Percentiles rank a stretch among this genome's conserved stretches.
Evolutionary conservation across 2,329 filamentous ascomycete species (phyloP).

Genomic region (Ceratocystis variospora): DNA sequence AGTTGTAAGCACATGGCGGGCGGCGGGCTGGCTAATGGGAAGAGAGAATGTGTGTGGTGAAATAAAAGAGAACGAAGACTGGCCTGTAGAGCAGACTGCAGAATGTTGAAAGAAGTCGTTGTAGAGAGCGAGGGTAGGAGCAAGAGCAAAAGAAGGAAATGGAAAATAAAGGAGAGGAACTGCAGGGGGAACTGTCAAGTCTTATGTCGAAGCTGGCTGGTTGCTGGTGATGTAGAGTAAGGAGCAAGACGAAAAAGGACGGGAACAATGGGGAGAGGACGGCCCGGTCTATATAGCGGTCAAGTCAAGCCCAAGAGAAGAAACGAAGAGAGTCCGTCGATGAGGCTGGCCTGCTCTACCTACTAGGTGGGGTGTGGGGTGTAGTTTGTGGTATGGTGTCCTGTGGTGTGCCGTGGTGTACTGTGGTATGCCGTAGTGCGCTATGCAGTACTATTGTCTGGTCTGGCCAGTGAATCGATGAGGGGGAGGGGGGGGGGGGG

Average conservation of each 20-base stretch:
- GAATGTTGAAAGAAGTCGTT: too few relatives aligned
- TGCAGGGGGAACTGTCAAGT: neutral
- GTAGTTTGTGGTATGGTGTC: neutral
- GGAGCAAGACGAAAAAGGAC: neutral
- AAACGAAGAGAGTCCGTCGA: neutral
- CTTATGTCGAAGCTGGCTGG: neutral
- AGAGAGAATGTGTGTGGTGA: neutral
- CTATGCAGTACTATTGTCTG: neutral
- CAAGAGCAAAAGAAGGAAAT: constrained; percentile 11
- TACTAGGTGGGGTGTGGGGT: neutral
- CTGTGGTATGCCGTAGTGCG: neutral
- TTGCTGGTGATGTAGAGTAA: neutral
- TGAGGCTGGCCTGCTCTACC: neutral
- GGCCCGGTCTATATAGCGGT: neutral
- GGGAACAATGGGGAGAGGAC: neutral
- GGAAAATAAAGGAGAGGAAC: constrained; percentile 6
- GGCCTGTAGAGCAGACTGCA: too few relatives aligned
- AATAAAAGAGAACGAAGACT: neutral
- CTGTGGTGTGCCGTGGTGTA: neutral
- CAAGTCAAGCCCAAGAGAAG: neutral
- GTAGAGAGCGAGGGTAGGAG: neutral
- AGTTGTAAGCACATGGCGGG: constrained; percentile 72
- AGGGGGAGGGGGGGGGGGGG: neutral
- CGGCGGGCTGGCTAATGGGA: constrained; percentile 2
- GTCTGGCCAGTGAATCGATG: neutral